Base-by-base conservation (phyloP, 2,329 filamentous ascomycete species). In the Blastomyces gilchristii region DNA sequence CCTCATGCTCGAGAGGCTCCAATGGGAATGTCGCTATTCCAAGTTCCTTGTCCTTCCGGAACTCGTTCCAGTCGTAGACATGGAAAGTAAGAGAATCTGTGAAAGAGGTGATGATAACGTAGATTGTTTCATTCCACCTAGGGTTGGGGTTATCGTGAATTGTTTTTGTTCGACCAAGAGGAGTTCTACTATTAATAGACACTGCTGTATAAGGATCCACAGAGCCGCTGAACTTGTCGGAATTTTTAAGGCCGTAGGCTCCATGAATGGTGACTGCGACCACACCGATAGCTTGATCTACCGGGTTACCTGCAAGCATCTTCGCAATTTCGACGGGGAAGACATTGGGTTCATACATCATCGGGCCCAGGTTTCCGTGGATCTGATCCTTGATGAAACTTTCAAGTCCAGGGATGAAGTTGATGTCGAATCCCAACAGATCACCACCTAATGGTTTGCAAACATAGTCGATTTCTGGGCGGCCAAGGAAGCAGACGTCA, bases 261-360 rank as follows among this genome's bases (percentile, higher is more conserved):
- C 91, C 89, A 74, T 99, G 91, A 66, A 99, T 83, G 7, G 91
- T 96, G 65, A 99, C 81, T 31, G 93, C 93, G 61, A 99, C 77
- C 9, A 99, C 92, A 74, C 94, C 94, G 71, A 99, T 91, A 12
- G 94, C 94, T 77, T 96, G 90, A 73, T 99, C 95, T 60, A 99
- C 90, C 0, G 94, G 87, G 64, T 89, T 93, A 64, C 94, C 94
- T 53, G 93, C 90, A 67, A 99, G 82, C 90, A 99, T 94, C 82
- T 99, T 97, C 69, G 94, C 94, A 63, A 99, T 91, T 73, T 99
- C 94, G 68, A 99, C 94, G 18, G 94, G 94, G 81, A 99, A 99
- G 59, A 97, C 91, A 69, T 99, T 96, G 9, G 94, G 94, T 47
- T 86, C 87, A 73, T 99, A 99, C 91, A 99, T 96, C 88, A 99